These are phyloP conservation scores for Rosellinia necatrix DNA, from an alignment of 2,329 filamentous ascomycete genomes.

Conservation along the genomic window DNA sequence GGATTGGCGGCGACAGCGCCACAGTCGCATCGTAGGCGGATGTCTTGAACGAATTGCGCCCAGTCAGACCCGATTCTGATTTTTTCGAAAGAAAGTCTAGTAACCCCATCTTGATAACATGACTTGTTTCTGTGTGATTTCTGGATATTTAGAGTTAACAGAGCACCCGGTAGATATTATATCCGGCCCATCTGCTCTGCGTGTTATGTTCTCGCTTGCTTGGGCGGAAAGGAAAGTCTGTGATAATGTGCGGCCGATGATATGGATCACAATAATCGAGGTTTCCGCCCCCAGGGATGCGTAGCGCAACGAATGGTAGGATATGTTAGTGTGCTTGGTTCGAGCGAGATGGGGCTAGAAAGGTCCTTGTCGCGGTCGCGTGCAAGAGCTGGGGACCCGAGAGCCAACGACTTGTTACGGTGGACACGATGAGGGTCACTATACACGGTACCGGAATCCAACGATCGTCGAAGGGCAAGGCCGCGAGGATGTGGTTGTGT, in stretches of 20 bases:
- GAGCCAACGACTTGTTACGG: too few species aligned
- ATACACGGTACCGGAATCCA: too few species aligned
- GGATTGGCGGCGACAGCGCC: constrained; percentile 44
- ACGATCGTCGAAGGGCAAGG: too few species aligned
- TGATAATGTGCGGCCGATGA: too few species aligned
- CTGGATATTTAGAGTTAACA: not conserved
- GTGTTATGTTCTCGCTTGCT: not conserved
- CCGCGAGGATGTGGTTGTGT: too few species aligned
- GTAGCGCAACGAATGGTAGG: not conserved
- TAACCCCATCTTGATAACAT: constrained; percentile 41
- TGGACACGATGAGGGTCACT: too few species aligned
- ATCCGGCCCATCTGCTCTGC: not conserved
- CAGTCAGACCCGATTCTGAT: constrained; percentile 26
- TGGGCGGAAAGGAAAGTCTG: not conserved
- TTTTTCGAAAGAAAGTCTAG: constrained; percentile 43
- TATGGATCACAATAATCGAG: not conserved
- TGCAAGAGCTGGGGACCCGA: too few species aligned
- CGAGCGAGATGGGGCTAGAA: too few species aligned
- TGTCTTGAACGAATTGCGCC: constrained; percentile 37
- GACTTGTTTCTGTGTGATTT: not conserved
- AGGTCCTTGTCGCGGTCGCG: too few species aligned
- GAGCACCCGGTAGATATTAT: not conserved
- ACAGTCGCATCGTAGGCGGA: constrained; percentile 46
- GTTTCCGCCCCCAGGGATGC: not conserved
- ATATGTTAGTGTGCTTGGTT: too few species aligned